Conservation (phyloP, 805 yeast species). For the Yarrowia porcina region DNA sequence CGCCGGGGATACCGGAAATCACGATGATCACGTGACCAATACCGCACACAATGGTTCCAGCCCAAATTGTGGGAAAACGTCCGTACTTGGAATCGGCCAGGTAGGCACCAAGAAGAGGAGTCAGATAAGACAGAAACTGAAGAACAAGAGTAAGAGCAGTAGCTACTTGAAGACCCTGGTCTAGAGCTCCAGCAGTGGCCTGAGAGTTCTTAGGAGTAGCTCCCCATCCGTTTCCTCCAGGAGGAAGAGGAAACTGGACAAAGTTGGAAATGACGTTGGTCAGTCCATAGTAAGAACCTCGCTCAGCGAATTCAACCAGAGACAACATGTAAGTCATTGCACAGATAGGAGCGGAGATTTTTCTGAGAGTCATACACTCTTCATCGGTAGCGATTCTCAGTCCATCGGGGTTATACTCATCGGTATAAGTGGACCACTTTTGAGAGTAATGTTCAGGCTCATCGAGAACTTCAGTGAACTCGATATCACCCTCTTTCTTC, state of each 20-base stretch:
- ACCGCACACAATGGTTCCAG: conserved; percentile 49
- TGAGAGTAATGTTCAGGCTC: not conserved
- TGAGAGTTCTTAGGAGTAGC: conserved; percentile 41
- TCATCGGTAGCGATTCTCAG: conserved; percentile 25
- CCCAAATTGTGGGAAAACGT: conserved; percentile 48
- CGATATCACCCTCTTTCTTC: conserved; percentile 6
- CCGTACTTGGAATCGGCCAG: conserved; percentile 51
- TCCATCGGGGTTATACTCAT: conserved; percentile 8
- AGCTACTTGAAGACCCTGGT: conserved; percentile 46
- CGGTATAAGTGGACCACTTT: conserved; percentile 6
- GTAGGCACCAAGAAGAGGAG: conserved; percentile 53
- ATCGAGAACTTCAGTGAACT: not conserved
- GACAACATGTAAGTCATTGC: conserved; percentile 31
- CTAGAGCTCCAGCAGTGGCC: conserved; percentile 51
- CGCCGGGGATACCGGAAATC: conserved; percentile 57
- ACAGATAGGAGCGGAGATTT: conserved; percentile 26
- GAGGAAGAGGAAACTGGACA: conserved; percentile 52
- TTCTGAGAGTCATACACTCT: conserved; percentile 24
- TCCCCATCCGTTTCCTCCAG: conserved; percentile 47
- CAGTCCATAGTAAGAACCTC: conserved; percentile 54
- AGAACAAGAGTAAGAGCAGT: conserved; percentile 48
- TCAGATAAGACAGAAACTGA: conserved; percentile 40
- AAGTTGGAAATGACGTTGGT: conserved; percentile 48
- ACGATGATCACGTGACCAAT: conserved; percentile 48
- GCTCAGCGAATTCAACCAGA: conserved; percentile 50